A percentile compares a stretch with the other conserved stretches of the same genome.
Evolutionary conservation across 2,329 filamentous ascomycete genomes (phyloP).

Genomic region (Beauveria varroae): DNA sequence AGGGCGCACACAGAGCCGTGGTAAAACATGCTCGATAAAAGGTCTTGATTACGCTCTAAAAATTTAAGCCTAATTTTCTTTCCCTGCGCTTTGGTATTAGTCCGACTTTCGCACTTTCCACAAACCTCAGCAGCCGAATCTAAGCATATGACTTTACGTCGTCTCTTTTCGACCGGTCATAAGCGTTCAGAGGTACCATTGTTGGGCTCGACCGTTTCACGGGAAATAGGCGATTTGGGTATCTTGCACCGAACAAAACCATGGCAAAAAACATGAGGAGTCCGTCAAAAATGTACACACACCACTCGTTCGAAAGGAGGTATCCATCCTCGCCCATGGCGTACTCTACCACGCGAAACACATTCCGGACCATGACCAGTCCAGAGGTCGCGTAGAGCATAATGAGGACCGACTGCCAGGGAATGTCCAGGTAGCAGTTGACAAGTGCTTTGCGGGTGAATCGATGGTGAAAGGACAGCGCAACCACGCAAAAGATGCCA

Average conservation of each 20-base stretch:
- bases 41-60: no score
- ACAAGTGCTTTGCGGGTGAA: constrained; percentile 5
- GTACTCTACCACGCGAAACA: constrained; percentile 41
- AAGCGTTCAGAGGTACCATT: neutral
- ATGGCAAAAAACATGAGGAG: constrained; percentile 29
- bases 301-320: constrained; percentile 29
- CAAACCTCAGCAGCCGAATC: no score
- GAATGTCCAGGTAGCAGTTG: constrained; percentile 10
- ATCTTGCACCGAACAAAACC: constrained; percentile 14
- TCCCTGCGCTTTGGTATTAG: no score
- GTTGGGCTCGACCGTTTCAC: neutral
- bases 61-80: no score
- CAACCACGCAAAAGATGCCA: constrained; percentile 40
- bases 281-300: constrained; percentile 33
- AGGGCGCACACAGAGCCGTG: no score
- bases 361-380: constrained; percentile 33
- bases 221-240: constrained; percentile 15
- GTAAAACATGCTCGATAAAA: no score
- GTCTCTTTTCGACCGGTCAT: neutral
- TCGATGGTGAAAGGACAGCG: constrained; percentile 34
- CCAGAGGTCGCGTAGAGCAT: constrained; percentile 29
- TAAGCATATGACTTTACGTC: neutral
- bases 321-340: constrained; percentile 31
- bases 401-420: constrained; percentile 26
- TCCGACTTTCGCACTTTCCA: no score